Evolutionary conservation across 306 rosid species (phyloP), one percentile per base, ranked within the genome.

Genomic region (Carpinus viminea): DNA sequence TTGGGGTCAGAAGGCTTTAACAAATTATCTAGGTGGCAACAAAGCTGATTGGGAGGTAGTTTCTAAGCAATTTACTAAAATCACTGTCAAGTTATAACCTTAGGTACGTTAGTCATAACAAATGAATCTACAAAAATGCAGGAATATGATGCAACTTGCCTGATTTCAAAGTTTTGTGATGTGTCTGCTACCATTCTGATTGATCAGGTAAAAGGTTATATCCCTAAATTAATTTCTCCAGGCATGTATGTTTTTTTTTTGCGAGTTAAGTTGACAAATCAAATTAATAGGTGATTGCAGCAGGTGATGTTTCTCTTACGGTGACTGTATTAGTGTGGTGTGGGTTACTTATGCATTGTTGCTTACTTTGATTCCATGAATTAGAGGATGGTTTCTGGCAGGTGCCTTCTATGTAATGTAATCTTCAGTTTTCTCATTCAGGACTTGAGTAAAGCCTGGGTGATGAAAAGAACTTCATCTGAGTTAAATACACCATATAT

Each of bases 1-100:
- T 6, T 92, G 97, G 97, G 98, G 98, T 81, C 91, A 86, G 87
- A 94, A 92, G 86, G 97, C 97, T 73, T 92, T 94, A 85, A 71
- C 97, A 61, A 92, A 94, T 83, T 94, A 94, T 88, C 91, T 94
- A 1, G 97, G 97, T 36, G 85, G 72, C 89, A 82, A 85, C 65
- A 91, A 92, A 84, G 83, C 88, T 62, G 95, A 86, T 68, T 94
- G 97, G 98, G 97, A 94, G 95, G 98, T 89, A 81, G 84, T 79
- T 70, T 78, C 64, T 56, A 12, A 5, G 61, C 73, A 72, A 80
- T 55, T 48, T 76, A 38, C 21, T 72, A 50, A 53, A 47, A 51
- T 61, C 16, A 3, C 45, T 68, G 81, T 50, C 45, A 43, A 57
- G 12, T 31, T 18, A 68, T 70, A 21, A 54, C 76, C 34, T 26